Percentiles rank a stretch among this genome's conserved stretches.
These are phyloP conservation scores for Isatis tinctoria DNA, from an alignment of 345 rosid genomes.

Conservation along the genomic window DNA sequence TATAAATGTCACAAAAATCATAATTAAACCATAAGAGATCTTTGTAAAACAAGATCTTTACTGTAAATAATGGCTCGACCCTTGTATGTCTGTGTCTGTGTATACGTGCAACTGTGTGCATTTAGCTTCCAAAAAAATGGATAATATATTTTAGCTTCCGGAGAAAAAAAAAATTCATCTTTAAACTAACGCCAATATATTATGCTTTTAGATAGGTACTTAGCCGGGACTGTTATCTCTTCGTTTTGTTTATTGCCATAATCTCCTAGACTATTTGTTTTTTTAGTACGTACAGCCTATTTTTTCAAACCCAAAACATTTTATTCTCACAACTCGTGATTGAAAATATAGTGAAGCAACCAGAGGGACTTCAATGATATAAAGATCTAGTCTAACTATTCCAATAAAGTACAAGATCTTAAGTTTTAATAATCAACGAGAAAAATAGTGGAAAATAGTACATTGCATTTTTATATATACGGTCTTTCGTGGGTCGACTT, in stretches of 20 bases:
- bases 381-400: background rate
- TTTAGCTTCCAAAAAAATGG: background rate
- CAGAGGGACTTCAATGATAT: background rate
- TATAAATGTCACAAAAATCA: background rate
- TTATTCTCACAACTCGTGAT: background rate
- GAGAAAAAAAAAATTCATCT: too few species aligned
- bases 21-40: background rate
- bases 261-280: too few species aligned
- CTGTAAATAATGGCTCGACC: background rate
- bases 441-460: background rate
- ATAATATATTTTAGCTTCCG: too few species aligned
- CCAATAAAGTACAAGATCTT: background rate
- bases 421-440: background rate
- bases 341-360: background rate
- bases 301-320: background rate
- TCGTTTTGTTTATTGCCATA: too few species aligned
- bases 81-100: background rate
- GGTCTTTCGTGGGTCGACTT: conserved; percentile 4
- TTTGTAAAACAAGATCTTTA: background rate
- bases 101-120: too few species aligned
- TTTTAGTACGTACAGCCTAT: background rate
- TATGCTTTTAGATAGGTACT: too few species aligned
- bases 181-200: too few species aligned
- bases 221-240: too few species aligned
- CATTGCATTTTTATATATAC: background rate